Base-by-base conservation (phyloP, 768 basidiomycete species). In the Grammothele lineata region DNA sequence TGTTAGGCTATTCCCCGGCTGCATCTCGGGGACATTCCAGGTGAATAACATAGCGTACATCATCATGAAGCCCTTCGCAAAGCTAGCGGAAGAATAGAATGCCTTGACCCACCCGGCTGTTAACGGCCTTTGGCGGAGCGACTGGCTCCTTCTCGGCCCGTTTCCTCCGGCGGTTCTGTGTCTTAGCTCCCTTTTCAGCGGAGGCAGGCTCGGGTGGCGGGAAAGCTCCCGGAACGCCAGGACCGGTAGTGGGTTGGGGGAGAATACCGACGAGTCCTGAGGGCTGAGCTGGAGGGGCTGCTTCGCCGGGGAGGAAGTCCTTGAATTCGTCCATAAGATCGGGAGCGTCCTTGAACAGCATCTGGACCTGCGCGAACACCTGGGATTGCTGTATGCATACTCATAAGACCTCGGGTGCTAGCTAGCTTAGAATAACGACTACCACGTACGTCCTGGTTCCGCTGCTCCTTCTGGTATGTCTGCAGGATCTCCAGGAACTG, bases 401-500 rank as follows among this genome's bases (percentile, higher is more conserved):
- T n/a, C n/a, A n/a, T n/a, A n/a, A n/a, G n/a, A n/a, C n/a, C n/a
- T n/a, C n/a, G n/a, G n/a, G n/a, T n/a, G n/a, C n/a, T n/a, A n/a
- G n/a, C n/a, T n/a, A n/a, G n/a, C n/a, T n/a, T 17, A 8, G 27
- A 18, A 12, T 6, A 4, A 21, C 22, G 18, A 38, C 24, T 35
- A 39, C 25, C n/a, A n/a, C 86, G 62, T 61, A 87, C 87, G 58
- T 87, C 83, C 43, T 83, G 81, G 11, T 81, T 77, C 50, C 80
- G 80, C 57, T 85, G 83, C 45, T 68, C 88, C 62, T 88, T 89
- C 61, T 90, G 87, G 68, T 91, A 90, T 36, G 85, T 80, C 67
- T 92, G 90, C 51, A 92, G 68, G 38, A 92, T 88, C 68, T 92
- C 90, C 57, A 92, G 69, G 60, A 92, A 92, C 59, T 87, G 83